A percentile compares a stretch with the other conserved stretches of the same genome.
These are phyloP conservation scores for Mycena vulgaris DNA, from an alignment of 768 basidiomycete species.

Conservation along the genomic window DNA sequence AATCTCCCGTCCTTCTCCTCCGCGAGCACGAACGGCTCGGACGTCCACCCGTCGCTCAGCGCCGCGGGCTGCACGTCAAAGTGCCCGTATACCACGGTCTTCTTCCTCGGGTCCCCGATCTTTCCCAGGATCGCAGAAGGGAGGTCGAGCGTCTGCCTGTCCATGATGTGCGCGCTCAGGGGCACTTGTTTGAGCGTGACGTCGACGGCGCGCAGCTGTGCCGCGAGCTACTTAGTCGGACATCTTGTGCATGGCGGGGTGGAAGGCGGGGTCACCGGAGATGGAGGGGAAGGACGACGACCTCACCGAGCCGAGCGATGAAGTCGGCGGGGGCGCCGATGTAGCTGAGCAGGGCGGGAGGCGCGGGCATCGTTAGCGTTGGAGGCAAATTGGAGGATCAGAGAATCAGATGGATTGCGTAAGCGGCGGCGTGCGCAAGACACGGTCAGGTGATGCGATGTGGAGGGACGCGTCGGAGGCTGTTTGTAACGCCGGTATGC, in stretches of 20 bases:
- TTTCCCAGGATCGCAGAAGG: too few species aligned
- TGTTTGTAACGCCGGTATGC: too few species aligned
- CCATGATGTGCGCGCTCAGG: constrained; percentile 60
- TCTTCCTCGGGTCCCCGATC: too few species aligned
- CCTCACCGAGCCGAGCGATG: constrained; percentile 83
- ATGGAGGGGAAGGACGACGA: constrained; percentile 92
- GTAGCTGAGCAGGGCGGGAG: constrained; percentile 61
- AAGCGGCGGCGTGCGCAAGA: too few species aligned
- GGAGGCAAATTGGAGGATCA: too few species aligned
- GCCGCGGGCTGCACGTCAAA: too few species aligned
- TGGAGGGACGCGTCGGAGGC: too few species aligned
- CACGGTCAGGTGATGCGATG: too few species aligned
- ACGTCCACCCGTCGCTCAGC: constrained; percentile 96
- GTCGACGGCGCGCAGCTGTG: constrained; percentile 82
- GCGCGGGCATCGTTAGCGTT: constrained; percentile 69
- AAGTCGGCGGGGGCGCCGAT: constrained; percentile 79
- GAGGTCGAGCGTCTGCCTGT: constrained; percentile 78
- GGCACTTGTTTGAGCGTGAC: constrained; percentile 82
- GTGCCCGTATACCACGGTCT: too few species aligned
- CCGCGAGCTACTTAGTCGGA: constrained; percentile 87
- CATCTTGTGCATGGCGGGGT: constrained; percentile 85
- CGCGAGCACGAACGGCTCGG: constrained; percentile 83
- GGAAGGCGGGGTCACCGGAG: constrained; percentile 79
- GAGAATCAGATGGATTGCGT: too few species aligned
- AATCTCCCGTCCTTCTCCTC: too few species aligned